Conservation (phyloP, 139 green algal species). For the Picochlorum sp. region DNA sequence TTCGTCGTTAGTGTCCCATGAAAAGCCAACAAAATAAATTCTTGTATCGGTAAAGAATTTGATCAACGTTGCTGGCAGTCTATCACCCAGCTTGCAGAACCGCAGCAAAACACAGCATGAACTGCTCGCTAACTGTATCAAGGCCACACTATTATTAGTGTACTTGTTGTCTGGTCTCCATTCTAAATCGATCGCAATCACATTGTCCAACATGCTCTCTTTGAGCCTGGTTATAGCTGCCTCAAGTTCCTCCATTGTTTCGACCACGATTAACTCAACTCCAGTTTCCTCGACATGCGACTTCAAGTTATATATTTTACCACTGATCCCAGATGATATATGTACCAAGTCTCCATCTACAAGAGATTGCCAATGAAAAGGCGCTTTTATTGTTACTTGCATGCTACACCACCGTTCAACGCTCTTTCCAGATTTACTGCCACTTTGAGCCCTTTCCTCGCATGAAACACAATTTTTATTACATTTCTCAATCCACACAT, state of each 20-base stretch:
- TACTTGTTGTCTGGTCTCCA: slow-evolving; percentile 18
- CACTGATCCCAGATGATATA: too few species aligned
- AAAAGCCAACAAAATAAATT: slow-evolving; percentile 19
- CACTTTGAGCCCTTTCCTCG: too few species aligned
- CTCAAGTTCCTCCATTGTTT: not conserved
- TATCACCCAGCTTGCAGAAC: not conserved
- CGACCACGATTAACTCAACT: slow-evolving; percentile 4
- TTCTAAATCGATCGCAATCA: slow-evolving; percentile 24
- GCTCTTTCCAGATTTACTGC: too few species aligned
- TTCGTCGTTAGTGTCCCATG: slow-evolving; percentile 21
- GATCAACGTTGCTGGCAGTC: slow-evolving; percentile 6
- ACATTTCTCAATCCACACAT: too few species aligned
- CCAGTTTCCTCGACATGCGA: too few species aligned
- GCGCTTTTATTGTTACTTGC: too few species aligned
- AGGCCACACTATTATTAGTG: slow-evolving; percentile 4
- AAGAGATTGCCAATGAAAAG: too few species aligned
- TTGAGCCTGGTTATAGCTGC: slow-evolving; percentile 11
- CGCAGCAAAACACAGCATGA: slow-evolving; percentile 14
- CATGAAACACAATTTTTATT: too few species aligned
- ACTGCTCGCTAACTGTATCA: slow-evolving; percentile 21
- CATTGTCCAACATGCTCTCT: slow-evolving; percentile 14
- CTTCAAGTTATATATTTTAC: too few species aligned
- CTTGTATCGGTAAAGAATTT: slow-evolving; percentile 15
- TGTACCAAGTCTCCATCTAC: too few species aligned
- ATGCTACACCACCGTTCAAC: slow-evolving; percentile 4